Evolutionary conservation across 257 asterid species (phyloP).

Genomic region (Dorcoceras hygrometricum): DNA sequence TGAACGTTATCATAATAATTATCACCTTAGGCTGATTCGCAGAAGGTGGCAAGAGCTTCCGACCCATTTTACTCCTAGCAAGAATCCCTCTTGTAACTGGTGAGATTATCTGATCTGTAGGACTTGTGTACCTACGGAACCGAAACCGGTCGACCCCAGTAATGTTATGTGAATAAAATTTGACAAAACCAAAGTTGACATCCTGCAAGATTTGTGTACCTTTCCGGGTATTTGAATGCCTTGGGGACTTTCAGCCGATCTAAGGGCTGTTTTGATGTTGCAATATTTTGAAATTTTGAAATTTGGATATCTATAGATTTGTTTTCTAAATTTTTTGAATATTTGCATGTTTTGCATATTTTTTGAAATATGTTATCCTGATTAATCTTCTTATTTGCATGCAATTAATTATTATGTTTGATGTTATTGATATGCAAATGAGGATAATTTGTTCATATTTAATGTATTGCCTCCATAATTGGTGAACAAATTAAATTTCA

Average conservation of each 20-base stretch:
- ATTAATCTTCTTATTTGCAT: no score
- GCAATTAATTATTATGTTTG: no score
- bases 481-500: no score
- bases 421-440: no score
- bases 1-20: neutral
- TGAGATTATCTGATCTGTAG: conserved; percentile 72
- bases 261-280: no score
- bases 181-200: neutral
- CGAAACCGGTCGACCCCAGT: neutral
- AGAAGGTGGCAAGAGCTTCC: conserved; percentile 53
- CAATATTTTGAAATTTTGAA: no score
- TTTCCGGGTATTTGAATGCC: conserved; percentile 61
- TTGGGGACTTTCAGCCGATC: conserved; percentile 62
- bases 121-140: conserved; percentile 56
- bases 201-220: conserved; percentile 30
- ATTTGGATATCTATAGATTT: no score
- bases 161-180: neutral
- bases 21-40: conserved; percentile 38
- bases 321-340: no score
- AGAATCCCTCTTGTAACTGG: conserved; percentile 62
- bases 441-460: no score
- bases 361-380: no score
- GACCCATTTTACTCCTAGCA: conserved; percentile 49
- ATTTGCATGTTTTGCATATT: no score
- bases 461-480: no score